phyloP scores from a whole-genome alignment of 805 yeast species.

The Phaffomyces opuntiae region DNA sequence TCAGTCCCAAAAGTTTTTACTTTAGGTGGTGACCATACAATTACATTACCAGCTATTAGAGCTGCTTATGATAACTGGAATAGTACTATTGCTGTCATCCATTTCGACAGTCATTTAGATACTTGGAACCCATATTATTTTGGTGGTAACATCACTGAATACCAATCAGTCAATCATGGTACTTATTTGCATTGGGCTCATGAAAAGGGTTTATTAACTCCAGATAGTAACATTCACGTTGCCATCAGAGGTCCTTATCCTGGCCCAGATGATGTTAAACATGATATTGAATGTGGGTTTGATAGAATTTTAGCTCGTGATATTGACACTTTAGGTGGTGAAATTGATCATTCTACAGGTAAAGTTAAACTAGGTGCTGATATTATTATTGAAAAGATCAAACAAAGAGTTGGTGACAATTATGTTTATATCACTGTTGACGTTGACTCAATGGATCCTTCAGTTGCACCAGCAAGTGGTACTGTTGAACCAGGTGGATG shows the following conservation, averaged over 20 bases:
- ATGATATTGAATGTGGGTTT: slow-evolving; percentile 45
- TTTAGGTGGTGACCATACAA: slow-evolving; percentile 51
- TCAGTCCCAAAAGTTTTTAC: slow-evolving; percentile 35
- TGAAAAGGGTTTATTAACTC: slow-evolving; percentile 52
- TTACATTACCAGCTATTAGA: slow-evolving; percentile 41
- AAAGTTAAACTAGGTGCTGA: slow-evolving; percentile 27
- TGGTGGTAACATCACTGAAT: slow-evolving; percentile 57
- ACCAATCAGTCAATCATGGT: slow-evolving; percentile 59
- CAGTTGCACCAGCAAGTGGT: slow-evolving; percentile 46
- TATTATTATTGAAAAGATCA: slow-evolving; percentile 31
- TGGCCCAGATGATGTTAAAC: slow-evolving; percentile 28
- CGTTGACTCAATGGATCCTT: slow-evolving; percentile 46
- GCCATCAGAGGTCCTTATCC: slow-evolving; percentile 62
- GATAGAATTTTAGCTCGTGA: slow-evolving; percentile 40
- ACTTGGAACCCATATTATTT: slow-evolving; percentile 60
- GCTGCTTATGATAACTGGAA: slow-evolving; percentile 38
- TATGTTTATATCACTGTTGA: slow-evolving; percentile 43
- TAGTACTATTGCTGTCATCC: slow-evolving; percentile 39
- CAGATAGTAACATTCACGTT: slow-evolving; percentile 47
- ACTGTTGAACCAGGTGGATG: slow-evolving; percentile 50
- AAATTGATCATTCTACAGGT: slow-evolving; percentile 1
- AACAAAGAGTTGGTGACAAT: slow-evolving; percentile 29
- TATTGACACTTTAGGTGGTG: slow-evolving; percentile 26
- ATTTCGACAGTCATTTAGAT: slow-evolving; percentile 65
- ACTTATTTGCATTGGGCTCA: slow-evolving; percentile 65